Evolutionary conservation across 148 eudicot species (phyloP).

Genomic region (Fagopyrum esculentum): DNA sequence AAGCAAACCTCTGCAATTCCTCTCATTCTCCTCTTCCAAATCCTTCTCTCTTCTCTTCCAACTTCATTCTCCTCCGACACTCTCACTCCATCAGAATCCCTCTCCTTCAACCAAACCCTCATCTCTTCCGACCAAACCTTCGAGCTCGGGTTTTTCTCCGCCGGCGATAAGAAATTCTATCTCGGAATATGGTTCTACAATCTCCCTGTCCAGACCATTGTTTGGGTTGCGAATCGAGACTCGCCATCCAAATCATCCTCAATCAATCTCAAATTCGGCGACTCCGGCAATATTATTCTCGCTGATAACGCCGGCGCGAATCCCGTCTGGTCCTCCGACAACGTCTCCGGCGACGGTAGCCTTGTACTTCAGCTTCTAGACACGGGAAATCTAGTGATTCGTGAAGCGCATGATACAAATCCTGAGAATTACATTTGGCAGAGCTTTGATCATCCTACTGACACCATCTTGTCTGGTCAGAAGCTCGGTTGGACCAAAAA

Average conservation of each 20-base stretch:
- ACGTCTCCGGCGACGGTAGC: not conserved
- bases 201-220: conserved; percentile 13
- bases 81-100: not conserved
- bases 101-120: not conserved
- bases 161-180: conserved; percentile 4
- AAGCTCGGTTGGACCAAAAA: conserved; percentile 40
- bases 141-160: conserved; percentile 29
- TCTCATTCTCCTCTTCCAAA: not conserved
- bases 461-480: conserved; percentile 49
- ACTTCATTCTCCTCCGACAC: conserved; percentile 3
- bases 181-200: conserved; percentile 27
- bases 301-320: not conserved
- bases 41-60: not conserved
- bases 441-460: conserved; percentile 61
- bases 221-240: conserved; percentile 29
- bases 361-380: conserved; percentile 43
- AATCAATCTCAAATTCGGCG: conserved; percentile 19
- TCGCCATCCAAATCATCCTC: conserved; percentile 20
- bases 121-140: conserved; percentile 11
- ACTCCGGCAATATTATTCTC: conserved; percentile 25
- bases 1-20: not conserved
- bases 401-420: conserved; percentile 14
- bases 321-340: conserved; percentile 33
- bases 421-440: conserved; percentile 40
- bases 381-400: conserved; percentile 46